A percentile compares a stretch with the other conserved stretches of the same genome.
These are phyloP conservation scores for Rhododendron vialii DNA, from an alignment of 148 eudicot genomes.

Conservation along the genomic window DNA sequence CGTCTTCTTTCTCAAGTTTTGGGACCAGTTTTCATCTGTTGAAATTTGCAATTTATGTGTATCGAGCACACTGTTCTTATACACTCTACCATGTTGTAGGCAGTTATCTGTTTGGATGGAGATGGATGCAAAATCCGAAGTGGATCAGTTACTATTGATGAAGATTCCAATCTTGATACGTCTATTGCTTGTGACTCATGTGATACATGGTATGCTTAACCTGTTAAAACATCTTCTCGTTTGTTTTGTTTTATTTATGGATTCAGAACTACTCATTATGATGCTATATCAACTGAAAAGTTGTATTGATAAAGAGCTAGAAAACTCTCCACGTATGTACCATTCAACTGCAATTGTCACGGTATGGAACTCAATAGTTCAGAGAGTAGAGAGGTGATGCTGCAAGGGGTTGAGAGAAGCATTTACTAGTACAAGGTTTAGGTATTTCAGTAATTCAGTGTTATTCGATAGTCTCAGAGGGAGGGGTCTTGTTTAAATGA, in stretches of 20 bases:
- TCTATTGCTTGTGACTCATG: conserved; percentile 98
- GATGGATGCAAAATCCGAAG: conserved; percentile 81
- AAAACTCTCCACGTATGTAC: background rate
- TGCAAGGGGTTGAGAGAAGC: background rate
- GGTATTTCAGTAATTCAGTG: background rate
- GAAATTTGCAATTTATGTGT: background rate
- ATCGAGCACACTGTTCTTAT: conserved; percentile 13
- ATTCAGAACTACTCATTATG: background rate
- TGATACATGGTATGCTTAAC: conserved; percentile 67
- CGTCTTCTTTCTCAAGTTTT: background rate
- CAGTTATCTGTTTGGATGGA: conserved; percentile 97
- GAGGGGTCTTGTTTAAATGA: background rate
- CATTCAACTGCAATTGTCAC: background rate
- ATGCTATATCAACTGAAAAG: background rate
- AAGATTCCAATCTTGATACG: conserved; percentile 65
- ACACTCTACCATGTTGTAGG: conserved; percentile 48
- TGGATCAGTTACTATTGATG: conserved; percentile 55
- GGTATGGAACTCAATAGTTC: background rate
- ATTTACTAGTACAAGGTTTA: background rate
- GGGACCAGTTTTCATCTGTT: background rate
- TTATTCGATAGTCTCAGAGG: background rate
- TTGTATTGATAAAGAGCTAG: background rate
- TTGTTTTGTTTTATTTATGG: background rate
- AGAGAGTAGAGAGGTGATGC: background rate
- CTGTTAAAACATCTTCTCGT: background rate